Evolutionary conservation across 2,329 filamentous ascomycete species (phyloP), one percentile per base, ranked within the genome.

Genomic region (Metarhizium humberi): DNA sequence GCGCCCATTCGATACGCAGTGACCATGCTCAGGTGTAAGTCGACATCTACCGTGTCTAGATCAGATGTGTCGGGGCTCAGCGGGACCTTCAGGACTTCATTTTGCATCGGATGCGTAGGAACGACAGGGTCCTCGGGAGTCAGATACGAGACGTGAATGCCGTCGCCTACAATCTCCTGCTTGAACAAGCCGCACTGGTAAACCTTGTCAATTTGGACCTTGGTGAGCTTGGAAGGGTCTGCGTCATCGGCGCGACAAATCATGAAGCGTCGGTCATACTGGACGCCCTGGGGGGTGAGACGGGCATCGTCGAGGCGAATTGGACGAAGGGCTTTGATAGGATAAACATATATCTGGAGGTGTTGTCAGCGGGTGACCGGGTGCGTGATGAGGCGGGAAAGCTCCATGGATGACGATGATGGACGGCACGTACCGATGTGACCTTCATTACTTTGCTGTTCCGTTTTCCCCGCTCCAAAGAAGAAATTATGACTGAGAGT

Each of bases 201-300:
- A 55, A 80, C 77, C 32, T 72, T 58, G 1, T 77, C 68, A 36
- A 89, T 72, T 63, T 86, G 82, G 68, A 90, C 78, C 62, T 84
- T 84, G 58, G 73, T 69, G 32, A 80, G 64, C 40, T 67, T 63
- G 42, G 50, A 52, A n/a, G 50, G 32, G 32, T 66, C 73, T 45
- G 71, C 67, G 47, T 70, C 61, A 18, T 73, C 64, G 59, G 80
- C 72, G 61, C 79, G 79, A 58, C 82, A 77, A 4, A 90, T 77
- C 81, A 90, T 88, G 69, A 88, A 90, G 38, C 76, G 75, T 10
- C 87, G 80, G 71, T 91, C 87, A 65, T 87, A 73, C 45, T 74
- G 72, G 61, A 89, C 75, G 14, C 87, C 86, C 59, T 82, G 78
- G n/a, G 75, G 73, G 5, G 78, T 80, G 50, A 89, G 68, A n/a